Base-by-base conservation (phyloP, 345 rosid species). In the Balakata baccata region DNA sequence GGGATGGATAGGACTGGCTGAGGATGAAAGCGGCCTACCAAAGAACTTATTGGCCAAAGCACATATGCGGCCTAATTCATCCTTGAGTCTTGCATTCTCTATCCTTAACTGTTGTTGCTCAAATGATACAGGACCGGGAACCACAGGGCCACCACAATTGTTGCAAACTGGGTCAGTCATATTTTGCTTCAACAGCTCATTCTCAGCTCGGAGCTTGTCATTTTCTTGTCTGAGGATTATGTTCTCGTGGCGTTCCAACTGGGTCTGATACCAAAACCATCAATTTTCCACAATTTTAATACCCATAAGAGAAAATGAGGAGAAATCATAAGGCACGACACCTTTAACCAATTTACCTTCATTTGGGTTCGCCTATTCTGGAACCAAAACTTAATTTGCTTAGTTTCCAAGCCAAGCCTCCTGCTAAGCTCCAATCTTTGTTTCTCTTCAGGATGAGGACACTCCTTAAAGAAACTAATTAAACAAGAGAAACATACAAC, bases 341-440 rank as follows among this genome's bases (percentile, higher is more conserved):
- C 20, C 70, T 12, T n/a, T n/a, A 13, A 47, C 16, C 29, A 11
- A 51, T 46, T 65, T 78, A 89, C 94, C 92, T 91, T 89, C 86
- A 88, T 81, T 62, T 91, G 97, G n/a, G 94, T 89, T 75, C 97
- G 79, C 67, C 88, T 74, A 75, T 91, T 91, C 68, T 91, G 97
- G 78, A 91, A 91, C 97, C 97, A 91, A 64, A 89, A 89, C 81
- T 91, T 91, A 79, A 89, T 85, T 80, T 91, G 94, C 74, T 68
- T 87, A 57, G 70, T 65, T 70, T 82, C 91, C 71, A 88, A 75
- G 72, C 85, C 79, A 74, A 91, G 89, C 77, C 77, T 83, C 65
- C 73, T 79, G 71, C 91, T 82, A 58, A 89, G 87, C 59, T 84
- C 89, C 62, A 39, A 6, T 77, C 94, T 85, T 79, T 86, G 92